Evolutionary conservation across 345 rosid species (phyloP).

Genomic region (Populus ilicifolia): DNA sequence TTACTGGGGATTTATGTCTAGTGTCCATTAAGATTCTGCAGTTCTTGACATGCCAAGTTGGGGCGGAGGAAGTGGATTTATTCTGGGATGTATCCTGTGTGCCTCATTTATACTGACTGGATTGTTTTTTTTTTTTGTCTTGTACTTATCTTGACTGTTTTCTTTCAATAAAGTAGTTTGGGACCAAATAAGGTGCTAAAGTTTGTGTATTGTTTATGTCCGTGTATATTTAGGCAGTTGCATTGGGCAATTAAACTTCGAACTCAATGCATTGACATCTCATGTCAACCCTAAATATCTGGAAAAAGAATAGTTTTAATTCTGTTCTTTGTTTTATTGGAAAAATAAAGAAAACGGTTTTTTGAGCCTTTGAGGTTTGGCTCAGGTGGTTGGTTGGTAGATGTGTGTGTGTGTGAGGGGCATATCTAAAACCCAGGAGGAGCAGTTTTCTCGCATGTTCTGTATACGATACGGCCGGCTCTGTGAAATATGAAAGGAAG

Average conservation of each 20-base stretch:
- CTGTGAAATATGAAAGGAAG: too few species aligned
- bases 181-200: background rate
- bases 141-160: background rate
- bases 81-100: conserved; percentile 21
- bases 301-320: too few species aligned
- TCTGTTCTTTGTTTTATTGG: too few species aligned
- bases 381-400: too few species aligned
- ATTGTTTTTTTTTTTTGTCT: background rate
- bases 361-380: too few species aligned
- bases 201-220: background rate
- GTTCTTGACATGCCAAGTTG: background rate
- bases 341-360: too few species aligned
- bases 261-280: background rate
- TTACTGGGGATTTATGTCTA: conserved; percentile 9
- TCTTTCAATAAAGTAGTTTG: too few species aligned
- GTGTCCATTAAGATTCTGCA: conserved; percentile 1
- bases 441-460: too few species aligned
- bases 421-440: too few species aligned
- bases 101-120: conserved; percentile 18
- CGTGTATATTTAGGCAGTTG: background rate
- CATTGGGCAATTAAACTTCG: background rate
- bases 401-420: too few species aligned
- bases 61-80: conserved; percentile 1
- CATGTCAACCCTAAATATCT: background rate
- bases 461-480: too few species aligned